phyloP scores from a whole-genome alignment of 140 eudicot genomes.

The Stevia rebaudiana region DNA sequence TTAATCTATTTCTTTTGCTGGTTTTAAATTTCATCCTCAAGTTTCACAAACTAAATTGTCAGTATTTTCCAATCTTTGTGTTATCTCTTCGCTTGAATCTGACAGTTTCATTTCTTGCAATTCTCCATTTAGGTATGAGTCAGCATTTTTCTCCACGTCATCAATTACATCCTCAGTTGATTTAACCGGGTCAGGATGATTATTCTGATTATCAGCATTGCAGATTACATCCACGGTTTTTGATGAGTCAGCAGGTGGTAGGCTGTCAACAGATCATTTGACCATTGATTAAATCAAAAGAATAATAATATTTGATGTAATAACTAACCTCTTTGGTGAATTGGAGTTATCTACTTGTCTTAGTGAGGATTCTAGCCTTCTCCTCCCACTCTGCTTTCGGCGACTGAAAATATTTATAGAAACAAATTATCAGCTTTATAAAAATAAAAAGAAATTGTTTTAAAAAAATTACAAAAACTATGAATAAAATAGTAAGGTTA shows the following conservation, averaged over 20 bases:
- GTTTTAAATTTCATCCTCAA: not conserved
- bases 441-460: not conserved
- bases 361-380: constrained; percentile 23
- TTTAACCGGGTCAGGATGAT: not conserved
- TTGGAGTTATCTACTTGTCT: constrained; percentile 7
- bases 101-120: constrained; percentile 9
- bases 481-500: not conserved
- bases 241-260: not conserved
- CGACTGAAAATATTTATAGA: constrained; percentile 27
- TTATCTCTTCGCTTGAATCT: constrained; percentile 1
- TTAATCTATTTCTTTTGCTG: not conserved
- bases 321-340: constrained; percentile 36
- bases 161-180: not conserved
- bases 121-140: constrained; percentile 5
- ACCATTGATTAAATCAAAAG: too few species aligned
- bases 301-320: too few species aligned
- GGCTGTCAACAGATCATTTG: constrained; percentile 24
- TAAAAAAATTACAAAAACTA: not conserved
- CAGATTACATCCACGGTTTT: not conserved
- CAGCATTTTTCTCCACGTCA: constrained; percentile 14
- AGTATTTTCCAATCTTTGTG: constrained; percentile 3
- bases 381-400: constrained; percentile 29
- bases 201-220: not conserved
- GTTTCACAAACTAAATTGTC: constrained; percentile 1
- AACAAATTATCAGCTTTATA: not conserved